These are phyloP conservation scores for Globisporangium alternatum DNA, from an alignment of 352 stramenopile genomes.

Conservation along the genomic window DNA sequence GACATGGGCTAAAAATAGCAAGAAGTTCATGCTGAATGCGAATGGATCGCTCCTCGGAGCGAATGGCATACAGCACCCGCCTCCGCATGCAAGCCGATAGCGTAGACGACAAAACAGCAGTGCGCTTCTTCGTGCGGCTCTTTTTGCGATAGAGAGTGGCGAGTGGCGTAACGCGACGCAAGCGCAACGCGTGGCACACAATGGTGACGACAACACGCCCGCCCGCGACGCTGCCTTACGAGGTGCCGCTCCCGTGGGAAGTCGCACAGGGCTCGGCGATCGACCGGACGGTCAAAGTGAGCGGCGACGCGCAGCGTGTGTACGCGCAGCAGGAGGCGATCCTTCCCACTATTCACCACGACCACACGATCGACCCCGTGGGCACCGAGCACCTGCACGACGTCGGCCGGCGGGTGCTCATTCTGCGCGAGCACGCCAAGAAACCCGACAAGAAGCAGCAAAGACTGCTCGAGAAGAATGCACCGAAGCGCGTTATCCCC, in stretches of 20 bases:
- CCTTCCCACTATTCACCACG: constrained; percentile 51
- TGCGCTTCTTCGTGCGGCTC: background rate
- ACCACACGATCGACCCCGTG: constrained; percentile 35
- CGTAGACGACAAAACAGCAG: background rate
- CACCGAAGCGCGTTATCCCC: constrained; percentile 45
- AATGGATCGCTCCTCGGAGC: background rate
- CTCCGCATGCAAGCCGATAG: background rate
- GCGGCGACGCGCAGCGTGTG: constrained; percentile 47
- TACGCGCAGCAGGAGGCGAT: constrained; percentile 53
- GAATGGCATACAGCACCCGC: background rate
- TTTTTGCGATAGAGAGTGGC: background rate
- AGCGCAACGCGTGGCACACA: background rate
- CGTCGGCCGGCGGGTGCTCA: constrained; percentile 49
- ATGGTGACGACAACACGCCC: background rate
- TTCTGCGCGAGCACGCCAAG: constrained; percentile 49
- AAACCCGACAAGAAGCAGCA: constrained; percentile 27
- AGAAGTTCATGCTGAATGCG: background rate
- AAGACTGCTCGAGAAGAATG: constrained; percentile 21
- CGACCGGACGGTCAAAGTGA: constrained; percentile 53
- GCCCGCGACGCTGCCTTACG: constrained; percentile 28
- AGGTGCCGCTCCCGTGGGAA: constrained; percentile 54
- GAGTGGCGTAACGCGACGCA: background rate
- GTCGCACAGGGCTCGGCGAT: constrained; percentile 36
- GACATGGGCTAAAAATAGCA: background rate
- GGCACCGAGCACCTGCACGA: constrained; percentile 51